Percentiles rank a stretch among this genome's conserved stretches.
phyloP scores from a whole-genome alignment of 23 red algal species.

The Gracilaria caudata region DNA sequence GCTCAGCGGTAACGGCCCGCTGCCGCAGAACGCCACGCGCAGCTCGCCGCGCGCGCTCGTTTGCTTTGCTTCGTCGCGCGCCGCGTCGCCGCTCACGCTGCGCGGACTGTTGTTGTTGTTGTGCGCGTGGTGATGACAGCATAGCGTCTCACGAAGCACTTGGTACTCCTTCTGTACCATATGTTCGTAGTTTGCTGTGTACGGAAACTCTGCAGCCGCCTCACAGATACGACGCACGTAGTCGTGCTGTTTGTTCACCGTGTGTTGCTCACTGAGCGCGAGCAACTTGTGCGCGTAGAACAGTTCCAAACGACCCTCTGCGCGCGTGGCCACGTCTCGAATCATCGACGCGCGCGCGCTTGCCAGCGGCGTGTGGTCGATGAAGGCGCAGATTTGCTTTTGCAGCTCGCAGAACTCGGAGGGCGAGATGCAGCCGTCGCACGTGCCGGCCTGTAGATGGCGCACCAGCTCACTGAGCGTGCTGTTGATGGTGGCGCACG shows the following conservation, averaged over 20 bases:
- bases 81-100: neutral
- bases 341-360: slow-evolving; percentile 15
- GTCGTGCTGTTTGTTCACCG: neutral
- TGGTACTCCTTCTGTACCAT: slow-evolving; percentile 52
- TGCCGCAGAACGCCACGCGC: slow-evolving; percentile 69
- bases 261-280: neutral
- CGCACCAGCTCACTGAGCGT: slow-evolving; percentile 37
- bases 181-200: slow-evolving; percentile 48
- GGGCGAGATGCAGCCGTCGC: neutral
- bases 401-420: neutral
- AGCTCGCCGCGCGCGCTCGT: neutral
- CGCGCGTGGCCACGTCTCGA: slow-evolving; percentile 29
- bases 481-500: slow-evolving; percentile 12
- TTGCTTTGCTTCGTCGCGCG: neutral
- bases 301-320: slow-evolving; percentile 41
- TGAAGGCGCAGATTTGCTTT: slow-evolving; percentile 3
- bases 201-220: slow-evolving; percentile 45
- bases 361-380: slow-evolving; percentile 23
- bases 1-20: slow-evolving; percentile 62
- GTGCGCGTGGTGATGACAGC: neutral
- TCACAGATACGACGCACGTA: slow-evolving; percentile 8
- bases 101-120: neutral
- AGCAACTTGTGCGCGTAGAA: slow-evolving; percentile 27
- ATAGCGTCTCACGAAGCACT: neutral
- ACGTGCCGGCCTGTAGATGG: neutral